Evolutionary conservation across 2,329 filamentous ascomycete species (phyloP), one percentile per base, ranked within the genome.

Genomic region (Venturia nashicola): DNA sequence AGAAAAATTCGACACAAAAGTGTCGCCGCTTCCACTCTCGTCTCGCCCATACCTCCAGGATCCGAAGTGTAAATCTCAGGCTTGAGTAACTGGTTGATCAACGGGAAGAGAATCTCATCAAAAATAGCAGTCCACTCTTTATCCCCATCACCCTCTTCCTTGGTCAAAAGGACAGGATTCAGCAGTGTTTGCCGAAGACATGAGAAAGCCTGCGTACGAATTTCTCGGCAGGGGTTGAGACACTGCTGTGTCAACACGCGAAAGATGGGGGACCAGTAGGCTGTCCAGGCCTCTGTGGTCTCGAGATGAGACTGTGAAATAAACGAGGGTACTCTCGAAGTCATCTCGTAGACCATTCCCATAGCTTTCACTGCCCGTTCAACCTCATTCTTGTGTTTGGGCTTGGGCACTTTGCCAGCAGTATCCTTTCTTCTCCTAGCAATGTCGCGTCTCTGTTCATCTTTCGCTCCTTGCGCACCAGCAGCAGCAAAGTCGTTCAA

Each of bases 211-310:
- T 95, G 84, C 70, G 96, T 89, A 3, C 94, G 86, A 65, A 99
- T 90, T 70, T 97, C 92, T 63, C 93, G 88, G 71, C 91, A 97
- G 0, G 92, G 91, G 72, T 97, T 99, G 63, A 90, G 90, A 75
- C 92, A 97, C 76, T 99, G 94, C 5, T 85, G 86, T 3, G 89
- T 94, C 20, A 99, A 78, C 6, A 91, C 89, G 69, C 91, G 86
- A 75, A 99, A 94, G 34, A 99, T 91, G 1, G 93, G 94, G 16
- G 92, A 87, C 94, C 94, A 99, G 74, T 99, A 99, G 9, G 94
- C 91, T 61, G 91, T 91, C 94, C 94, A 99, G 16, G 94, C 94
- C 89, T 61, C 57, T 42, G 6, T 32, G 8, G 34, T 32, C 40
- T 66, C 65, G 18, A 66, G 61, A 16, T 66, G 65, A 6, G n/a